Evolutionary conservation across 1,139 yeast genomes (phyloP).

Genomic region (Blastobotrys apis): DNA sequence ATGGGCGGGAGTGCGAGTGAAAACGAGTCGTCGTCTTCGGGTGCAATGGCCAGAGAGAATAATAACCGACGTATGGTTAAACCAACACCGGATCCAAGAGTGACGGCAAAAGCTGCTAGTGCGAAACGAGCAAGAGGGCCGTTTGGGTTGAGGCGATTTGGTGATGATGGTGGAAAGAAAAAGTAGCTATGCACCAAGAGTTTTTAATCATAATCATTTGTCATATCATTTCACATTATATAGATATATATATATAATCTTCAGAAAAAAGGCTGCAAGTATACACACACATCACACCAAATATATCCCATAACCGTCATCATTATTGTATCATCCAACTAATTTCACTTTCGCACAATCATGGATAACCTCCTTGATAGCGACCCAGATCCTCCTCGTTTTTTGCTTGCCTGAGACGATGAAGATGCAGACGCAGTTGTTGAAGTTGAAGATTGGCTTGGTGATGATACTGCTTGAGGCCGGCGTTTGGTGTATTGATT

Average conservation of each 20-base stretch:
- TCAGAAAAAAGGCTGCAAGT: no score
- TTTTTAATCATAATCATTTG: no score
- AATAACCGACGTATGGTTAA: neutral
- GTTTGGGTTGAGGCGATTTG: constrained; percentile 17
- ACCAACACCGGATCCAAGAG: neutral
- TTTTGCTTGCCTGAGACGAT: no score
- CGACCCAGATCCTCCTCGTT: no score
- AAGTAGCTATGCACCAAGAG: neutral
- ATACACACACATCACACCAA: no score
- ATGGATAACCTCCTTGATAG: neutral
- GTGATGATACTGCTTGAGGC: constrained; percentile 9
- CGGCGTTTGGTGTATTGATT: constrained; percentile 31
- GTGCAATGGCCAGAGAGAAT: neutral
- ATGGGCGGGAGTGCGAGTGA: no score
- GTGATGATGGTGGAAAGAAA: constrained; percentile 10
- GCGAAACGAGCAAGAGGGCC: constrained; percentile 13
- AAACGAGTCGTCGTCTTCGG: neutral
- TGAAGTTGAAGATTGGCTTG: constrained; percentile 11
- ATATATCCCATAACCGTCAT: neutral
- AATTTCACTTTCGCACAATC: neutral
- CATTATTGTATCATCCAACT: neutral
- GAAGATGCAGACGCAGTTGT: no score
- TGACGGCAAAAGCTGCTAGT: neutral
- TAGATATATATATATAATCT: no score
- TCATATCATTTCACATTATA: no score